Conservation (phyloP, 441 rosid genomes). For the Raphanus hybrid region DNA sequence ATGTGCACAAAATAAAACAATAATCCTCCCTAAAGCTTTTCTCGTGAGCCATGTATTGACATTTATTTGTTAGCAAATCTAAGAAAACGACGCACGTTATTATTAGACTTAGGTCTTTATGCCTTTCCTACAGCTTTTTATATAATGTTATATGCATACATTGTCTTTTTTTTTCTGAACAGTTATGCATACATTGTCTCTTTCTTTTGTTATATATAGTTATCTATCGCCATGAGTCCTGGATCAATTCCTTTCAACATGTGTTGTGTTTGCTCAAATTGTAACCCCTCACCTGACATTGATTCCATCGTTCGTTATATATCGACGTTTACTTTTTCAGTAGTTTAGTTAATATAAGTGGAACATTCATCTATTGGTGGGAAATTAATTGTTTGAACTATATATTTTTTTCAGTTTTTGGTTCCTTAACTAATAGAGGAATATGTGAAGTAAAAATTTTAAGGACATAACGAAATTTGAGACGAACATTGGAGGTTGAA, state of each 20-base stretch:
- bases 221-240: slow-evolving; percentile 32
- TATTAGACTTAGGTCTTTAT: slow-evolving; percentile 35
- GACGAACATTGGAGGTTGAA: not conserved
- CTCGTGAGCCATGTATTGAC: slow-evolving; percentile 43
- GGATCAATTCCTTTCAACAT: slow-evolving; percentile 42
- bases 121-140: slow-evolving; percentile 26
- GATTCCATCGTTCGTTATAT: slow-evolving; percentile 29
- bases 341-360: not conserved
- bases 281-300: slow-evolving; percentile 21
- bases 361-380: not conserved
- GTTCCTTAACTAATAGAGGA: not conserved
- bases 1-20: not conserved
- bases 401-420: not conserved
- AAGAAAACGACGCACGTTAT: slow-evolving; percentile 41
- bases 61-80: slow-evolving; percentile 38
- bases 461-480: slow-evolving; percentile 11
- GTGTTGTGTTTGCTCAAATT: slow-evolving; percentile 41
- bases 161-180: too few relatives aligned
- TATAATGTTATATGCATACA: slow-evolving; percentile 20
- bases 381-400: slow-evolving; percentile 2
- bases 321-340: not conserved
- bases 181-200: slow-evolving; percentile 19
- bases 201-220: slow-evolving; percentile 40
- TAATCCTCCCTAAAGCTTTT: slow-evolving; percentile 5
- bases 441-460: not conserved